Evolutionary conservation across 805 yeast genomes (phyloP), one percentile per base, ranked within the genome.

Genomic region (Yamadazyma akitaensis): DNA sequence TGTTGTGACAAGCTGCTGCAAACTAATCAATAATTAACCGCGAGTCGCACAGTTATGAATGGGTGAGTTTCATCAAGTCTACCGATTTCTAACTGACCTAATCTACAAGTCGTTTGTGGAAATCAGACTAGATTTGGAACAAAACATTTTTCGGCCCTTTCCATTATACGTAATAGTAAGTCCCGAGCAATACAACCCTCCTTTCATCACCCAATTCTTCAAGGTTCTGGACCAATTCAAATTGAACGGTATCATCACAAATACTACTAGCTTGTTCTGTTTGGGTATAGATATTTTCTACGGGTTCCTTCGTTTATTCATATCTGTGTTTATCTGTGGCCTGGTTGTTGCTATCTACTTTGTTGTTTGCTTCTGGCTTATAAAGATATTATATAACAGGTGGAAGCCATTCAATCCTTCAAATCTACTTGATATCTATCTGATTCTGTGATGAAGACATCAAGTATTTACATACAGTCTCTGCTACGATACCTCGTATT

Each of bases 141-240:
- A 33, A 2, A 47, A 47, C 35, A 17, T 54, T 10, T 26, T 50
- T 18, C 17, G 40, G 5, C 37, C 32, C 6, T 54, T 55, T 17
- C 58, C 62, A 2, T 28, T 60, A 9, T n/a, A 53, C 7, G 42
- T 59, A 16, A 47, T 60, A 5, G 32, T 55, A 3, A 47, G 54
- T 40, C 65, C 65, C 10, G 61, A 59, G 16, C 46, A 50, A 13
- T 61, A 51, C 41, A 56, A 53, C 28, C 67, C 63, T n/a, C 68
- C 68, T 8, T 63, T 63, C 45, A 49, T 50, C 18, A 46, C 42
- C 13, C 43, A 43, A 28, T 37, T 43, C 25, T 43, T 40, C 16
- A 18, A 37, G 5, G 2, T 49, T 31, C 31, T 41, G 33, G 37
- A 37, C 13, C 32, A 17, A 28, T 12, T 26, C 31, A 37, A 31